A percentile compares a stretch with the other conserved stretches of the same genome.
Conservation (phyloP, 2,329 filamentous ascomycete species). For the Metarhizium anisopliae region DNA sequence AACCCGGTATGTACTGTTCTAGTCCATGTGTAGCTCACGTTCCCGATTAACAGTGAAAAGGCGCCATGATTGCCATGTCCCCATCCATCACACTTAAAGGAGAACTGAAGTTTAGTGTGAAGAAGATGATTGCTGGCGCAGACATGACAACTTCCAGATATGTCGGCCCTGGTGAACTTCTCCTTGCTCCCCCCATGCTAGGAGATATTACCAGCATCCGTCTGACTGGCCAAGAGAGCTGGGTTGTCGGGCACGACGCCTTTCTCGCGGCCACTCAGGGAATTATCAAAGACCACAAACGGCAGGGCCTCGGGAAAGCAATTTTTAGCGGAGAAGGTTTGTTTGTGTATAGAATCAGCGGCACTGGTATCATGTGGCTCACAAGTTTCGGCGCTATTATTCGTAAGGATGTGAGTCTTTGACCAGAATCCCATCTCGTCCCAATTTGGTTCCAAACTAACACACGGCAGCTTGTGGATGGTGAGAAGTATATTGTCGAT, state of each 20-base stretch:
- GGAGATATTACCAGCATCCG: constrained; percentile 81
- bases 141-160: constrained; percentile 72
- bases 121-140: constrained; percentile 79
- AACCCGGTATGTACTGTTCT: constrained; percentile 49
- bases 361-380: constrained; percentile 76
- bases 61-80: constrained; percentile 92
- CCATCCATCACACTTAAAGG: constrained; percentile 79
- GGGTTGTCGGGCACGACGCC: constrained; percentile 79
- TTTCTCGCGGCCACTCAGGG: constrained; percentile 81
- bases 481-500: constrained; percentile 85
- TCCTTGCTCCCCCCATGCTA: constrained; percentile 70
- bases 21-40: not conserved
- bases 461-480: constrained; percentile 40
- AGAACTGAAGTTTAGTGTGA: constrained; percentile 74
- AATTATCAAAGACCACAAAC: constrained; percentile 80
- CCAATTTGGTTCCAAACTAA: not conserved
- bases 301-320: constrained; percentile 77
- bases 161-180: constrained; percentile 82
- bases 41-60: constrained; percentile 26
- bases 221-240: constrained; percentile 61
- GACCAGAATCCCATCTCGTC: not conserved
- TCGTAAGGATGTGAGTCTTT: constrained; percentile 64
- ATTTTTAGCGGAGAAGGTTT: constrained; percentile 91
- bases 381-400: constrained; percentile 93
- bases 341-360: constrained; percentile 80